Percentiles rank a stretch among this genome's conserved stretches.
phyloP scores from a whole-genome alignment of 140 eudicot genomes.

The Flaveria floridana region DNA sequence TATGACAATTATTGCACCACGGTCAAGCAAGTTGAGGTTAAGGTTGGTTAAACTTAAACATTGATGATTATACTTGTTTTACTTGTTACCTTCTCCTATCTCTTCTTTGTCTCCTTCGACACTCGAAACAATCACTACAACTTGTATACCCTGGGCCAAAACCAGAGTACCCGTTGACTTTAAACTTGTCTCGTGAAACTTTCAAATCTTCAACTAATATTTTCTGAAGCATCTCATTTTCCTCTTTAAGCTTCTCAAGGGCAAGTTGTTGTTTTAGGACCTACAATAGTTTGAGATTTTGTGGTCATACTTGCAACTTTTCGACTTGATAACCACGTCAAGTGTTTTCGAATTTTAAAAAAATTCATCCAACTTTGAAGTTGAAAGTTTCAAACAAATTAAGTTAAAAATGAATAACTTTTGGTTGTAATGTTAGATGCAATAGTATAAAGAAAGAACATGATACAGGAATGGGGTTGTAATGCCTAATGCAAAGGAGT shows the following conservation, averaged over 20 bases:
- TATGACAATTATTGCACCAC: background rate
- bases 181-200: slow-evolving; percentile 59
- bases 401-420: background rate
- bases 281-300: slow-evolving; percentile 30
- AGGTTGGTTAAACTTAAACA: slow-evolving; percentile 20
- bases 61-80: background rate
- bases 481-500: background rate
- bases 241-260: slow-evolving; percentile 81
- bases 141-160: slow-evolving; percentile 36
- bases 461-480: background rate
- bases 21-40: background rate
- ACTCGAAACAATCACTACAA: slow-evolving; percentile 77
- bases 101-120: slow-evolving; percentile 74
- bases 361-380: background rate
- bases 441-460: no score
- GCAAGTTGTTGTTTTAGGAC: slow-evolving; percentile 81
- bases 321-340: background rate
- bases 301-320: background rate
- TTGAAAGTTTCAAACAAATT: background rate
- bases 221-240: slow-evolving; percentile 66
- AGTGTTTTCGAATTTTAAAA: background rate
- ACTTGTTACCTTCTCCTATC: slow-evolving; percentile 36
- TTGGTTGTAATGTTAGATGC: background rate
- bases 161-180: slow-evolving; percentile 32
- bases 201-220: slow-evolving; percentile 76